phyloP scores from a whole-genome alignment of 345 rosid genomes.

The Pelargonium nanum region DNA sequence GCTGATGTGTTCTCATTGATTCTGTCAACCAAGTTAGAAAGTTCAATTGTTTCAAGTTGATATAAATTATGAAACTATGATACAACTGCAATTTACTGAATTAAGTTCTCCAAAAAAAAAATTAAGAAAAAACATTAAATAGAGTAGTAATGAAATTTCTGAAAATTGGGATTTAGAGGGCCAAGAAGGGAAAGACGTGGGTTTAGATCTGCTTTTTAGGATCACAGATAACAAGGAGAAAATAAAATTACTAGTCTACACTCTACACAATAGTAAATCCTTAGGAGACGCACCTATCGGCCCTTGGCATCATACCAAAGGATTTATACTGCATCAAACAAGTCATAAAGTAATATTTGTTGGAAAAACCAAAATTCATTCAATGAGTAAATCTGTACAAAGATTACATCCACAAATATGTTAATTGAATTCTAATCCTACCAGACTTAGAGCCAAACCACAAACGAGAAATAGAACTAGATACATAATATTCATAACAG shows the following conservation, averaged over 20 bases:
- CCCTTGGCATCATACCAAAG: background rate
- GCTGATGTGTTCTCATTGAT: background rate
- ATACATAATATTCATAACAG: no score
- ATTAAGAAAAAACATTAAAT: background rate
- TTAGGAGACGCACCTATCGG: background rate
- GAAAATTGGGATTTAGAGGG: background rate
- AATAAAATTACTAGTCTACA: background rate
- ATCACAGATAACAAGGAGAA: background rate
- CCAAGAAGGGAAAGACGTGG: background rate
- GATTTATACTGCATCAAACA: background rate
- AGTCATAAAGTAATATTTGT: background rate
- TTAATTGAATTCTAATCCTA: no score
- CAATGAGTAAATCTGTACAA: background rate
- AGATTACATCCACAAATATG: background rate
- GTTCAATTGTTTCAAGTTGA: background rate
- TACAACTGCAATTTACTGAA: background rate
- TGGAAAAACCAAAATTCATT: background rate
- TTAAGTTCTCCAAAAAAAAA: background rate
- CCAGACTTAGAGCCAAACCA: no score
- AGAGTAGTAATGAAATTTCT: background rate
- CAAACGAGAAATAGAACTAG: no score
- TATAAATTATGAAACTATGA: background rate
- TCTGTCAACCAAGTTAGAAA: background rate
- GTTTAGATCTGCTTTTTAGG: background rate
- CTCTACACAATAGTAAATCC: background rate